A percentile compares a stretch with the other conserved stretches of the same genome.
phyloP scores from a whole-genome alignment of 225 moss, liverwort and hornwort genomes.

The Ulota crispa region DNA sequence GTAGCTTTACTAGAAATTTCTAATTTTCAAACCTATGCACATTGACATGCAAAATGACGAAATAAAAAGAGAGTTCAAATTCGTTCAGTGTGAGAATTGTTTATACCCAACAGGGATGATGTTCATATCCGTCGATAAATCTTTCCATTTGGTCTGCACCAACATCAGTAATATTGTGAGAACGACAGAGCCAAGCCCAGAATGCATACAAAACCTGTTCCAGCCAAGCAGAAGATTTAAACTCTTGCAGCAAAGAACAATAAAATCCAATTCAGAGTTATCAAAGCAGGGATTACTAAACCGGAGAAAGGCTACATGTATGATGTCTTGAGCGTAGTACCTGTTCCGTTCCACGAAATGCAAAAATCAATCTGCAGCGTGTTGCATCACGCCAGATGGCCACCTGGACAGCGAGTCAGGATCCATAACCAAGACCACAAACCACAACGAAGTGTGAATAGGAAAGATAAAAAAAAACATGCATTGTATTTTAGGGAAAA shows the following conservation, averaged over 20 bases:
- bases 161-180: conserved; percentile 12
- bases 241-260: background rate
- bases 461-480: background rate
- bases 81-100: background rate
- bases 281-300: background rate
- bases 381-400: conserved; percentile 80
- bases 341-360: conserved; percentile 92
- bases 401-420: conserved; percentile 43
- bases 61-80: background rate
- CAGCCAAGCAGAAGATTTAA: background rate
- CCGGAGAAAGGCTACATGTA: background rate
- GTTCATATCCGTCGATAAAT: conserved; percentile 75
- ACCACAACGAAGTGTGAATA: background rate
- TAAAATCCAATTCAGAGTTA: background rate
- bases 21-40: conserved; percentile 4
- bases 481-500: background rate
- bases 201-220: conserved; percentile 18
- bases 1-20: conserved; percentile 1
- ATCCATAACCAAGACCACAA: conserved; percentile 17
- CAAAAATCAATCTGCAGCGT: conserved; percentile 71
- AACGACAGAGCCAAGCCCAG: background rate
- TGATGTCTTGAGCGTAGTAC: conserved; percentile 34
- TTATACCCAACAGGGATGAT: conserved; percentile 65
- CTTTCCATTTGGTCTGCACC: conserved; percentile 89
- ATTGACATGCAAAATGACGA: background rate